A percentile compares a stretch with the other conserved stretches of the same genome.
Conservation (phyloP, 1,139 yeast species). For the Blastobotrys petasosporus region DNA sequence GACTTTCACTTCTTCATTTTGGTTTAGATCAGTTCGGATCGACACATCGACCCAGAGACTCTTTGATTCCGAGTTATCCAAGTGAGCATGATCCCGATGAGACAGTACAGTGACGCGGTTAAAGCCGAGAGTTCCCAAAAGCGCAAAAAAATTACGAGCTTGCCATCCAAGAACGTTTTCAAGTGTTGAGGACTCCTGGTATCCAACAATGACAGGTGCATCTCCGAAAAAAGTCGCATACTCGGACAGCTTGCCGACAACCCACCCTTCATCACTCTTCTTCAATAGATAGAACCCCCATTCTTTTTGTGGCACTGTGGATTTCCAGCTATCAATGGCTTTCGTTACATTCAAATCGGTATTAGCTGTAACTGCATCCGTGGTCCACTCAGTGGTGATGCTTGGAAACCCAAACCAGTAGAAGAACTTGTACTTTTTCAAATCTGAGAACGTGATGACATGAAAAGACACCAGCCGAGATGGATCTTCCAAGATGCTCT, state of each 20-base stretch:
- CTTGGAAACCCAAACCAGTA: slow-evolving; percentile 88
- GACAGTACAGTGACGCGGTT: slow-evolving; percentile 38
- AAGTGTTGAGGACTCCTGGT: slow-evolving; percentile 55
- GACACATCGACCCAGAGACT: slow-evolving; percentile 29
- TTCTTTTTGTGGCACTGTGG: slow-evolving; percentile 13
- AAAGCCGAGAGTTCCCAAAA: slow-evolving; percentile 42
- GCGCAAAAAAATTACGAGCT: slow-evolving; percentile 57
- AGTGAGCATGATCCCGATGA: slow-evolving; percentile 23
- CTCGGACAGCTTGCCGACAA: slow-evolving; percentile 22
- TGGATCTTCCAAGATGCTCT: slow-evolving; percentile 37
- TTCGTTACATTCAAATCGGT: slow-evolving; percentile 1
- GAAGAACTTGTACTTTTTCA: slow-evolving; percentile 78
- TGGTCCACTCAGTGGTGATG: slow-evolving; percentile 30
- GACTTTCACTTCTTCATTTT: slow-evolving; percentile 31
- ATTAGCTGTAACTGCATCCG: slow-evolving; percentile 9
- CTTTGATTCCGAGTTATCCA: slow-evolving; percentile 7
- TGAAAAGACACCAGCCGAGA: slow-evolving; percentile 44
- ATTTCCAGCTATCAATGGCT: slow-evolving; percentile 21
- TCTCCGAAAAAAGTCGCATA: slow-evolving; percentile 18
- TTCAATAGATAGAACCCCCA: slow-evolving; percentile 32
- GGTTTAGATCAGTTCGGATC: slow-evolving; percentile 10
- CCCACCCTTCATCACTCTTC: slow-evolving; percentile 24
- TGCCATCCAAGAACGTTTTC: slow-evolving; percentile 52
- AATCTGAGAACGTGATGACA: slow-evolving; percentile 72
- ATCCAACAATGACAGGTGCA: slow-evolving; percentile 37